Evolutionary conservation across 352 stramenopile genomes (phyloP).

Genomic region (Phytophthora ohioensis): DNA sequence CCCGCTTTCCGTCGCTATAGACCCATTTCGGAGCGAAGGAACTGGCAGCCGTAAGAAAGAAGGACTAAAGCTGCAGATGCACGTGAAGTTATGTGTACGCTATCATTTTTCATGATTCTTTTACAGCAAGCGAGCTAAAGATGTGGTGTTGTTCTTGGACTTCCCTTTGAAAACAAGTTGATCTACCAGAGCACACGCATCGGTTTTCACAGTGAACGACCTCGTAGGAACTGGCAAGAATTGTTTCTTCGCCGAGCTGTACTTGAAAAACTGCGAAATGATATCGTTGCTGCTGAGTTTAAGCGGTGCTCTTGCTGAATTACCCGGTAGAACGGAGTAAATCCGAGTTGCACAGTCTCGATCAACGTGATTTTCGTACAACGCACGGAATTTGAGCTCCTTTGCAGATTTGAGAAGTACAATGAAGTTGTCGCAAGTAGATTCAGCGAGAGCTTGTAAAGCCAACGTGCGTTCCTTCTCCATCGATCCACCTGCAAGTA

Average conservation of each 20-base stretch:
- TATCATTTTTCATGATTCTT: too few relatives aligned
- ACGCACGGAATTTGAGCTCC: conserved; percentile 76
- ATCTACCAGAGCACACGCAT: conserved; percentile 71
- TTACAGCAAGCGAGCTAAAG: conserved; percentile 26
- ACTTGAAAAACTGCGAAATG: conserved; percentile 84
- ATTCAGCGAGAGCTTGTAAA: conserved; percentile 52
- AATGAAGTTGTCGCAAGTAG: conserved; percentile 73
- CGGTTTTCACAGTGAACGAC: conserved; percentile 78
- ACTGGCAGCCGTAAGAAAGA: conserved; percentile 18
- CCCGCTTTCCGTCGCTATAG: conserved; percentile 68
- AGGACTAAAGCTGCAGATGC: too few relatives aligned
- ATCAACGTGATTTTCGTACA: conserved; percentile 74
- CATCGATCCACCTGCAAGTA: conserved; percentile 70
- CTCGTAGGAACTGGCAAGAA: conserved; percentile 71
- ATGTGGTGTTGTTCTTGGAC: conserved; percentile 12
- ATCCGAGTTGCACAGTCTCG: conserved; percentile 50
- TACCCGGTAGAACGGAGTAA: conserved; percentile 49
- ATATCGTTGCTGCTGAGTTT: conserved; percentile 33
- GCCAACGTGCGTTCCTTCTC: conserved; percentile 63
- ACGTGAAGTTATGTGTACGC: too few relatives aligned
- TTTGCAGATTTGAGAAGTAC: conserved; percentile 79
- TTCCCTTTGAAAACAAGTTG: conserved; percentile 67
- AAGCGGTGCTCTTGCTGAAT: conserved; percentile 38
- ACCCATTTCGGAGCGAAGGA: conserved; percentile 46
- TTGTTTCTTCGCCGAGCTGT: conserved; percentile 87